Conservation (phyloP, 768 basidiomycete genomes). For the Coprinellus aureogranulatus region DNA sequence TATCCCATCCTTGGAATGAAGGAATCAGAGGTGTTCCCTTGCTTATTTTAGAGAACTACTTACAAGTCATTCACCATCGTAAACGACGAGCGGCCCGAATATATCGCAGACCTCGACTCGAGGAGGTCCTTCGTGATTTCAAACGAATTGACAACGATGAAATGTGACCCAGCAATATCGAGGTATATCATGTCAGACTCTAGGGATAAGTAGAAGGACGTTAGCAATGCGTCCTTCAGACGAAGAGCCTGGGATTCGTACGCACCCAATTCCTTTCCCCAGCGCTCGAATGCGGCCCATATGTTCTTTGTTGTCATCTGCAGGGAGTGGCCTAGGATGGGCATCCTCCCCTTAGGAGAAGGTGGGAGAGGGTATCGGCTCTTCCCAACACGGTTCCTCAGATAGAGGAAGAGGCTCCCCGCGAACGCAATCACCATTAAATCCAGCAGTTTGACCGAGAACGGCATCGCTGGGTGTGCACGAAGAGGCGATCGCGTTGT, state of each 20-base stretch:
- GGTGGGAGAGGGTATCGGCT: background rate
- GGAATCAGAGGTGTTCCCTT: background rate
- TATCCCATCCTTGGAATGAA: background rate
- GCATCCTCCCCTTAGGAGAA: background rate
- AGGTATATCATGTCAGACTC: slow-evolving; percentile 47
- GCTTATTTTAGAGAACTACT: too few species aligned
- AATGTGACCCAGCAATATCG: slow-evolving; percentile 44
- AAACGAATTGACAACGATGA: slow-evolving; percentile 38
- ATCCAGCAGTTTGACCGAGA: background rate
- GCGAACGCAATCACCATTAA: background rate
- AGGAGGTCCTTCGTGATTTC: slow-evolving; percentile 49
- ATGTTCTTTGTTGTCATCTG: background rate
- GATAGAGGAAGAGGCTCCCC: background rate
- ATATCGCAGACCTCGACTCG: slow-evolving; percentile 53
- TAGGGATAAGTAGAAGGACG: background rate
- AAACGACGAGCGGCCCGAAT: slow-evolving; percentile 39
- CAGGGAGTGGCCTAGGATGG: background rate
- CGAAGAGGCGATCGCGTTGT: too few species aligned
- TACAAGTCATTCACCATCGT: slow-evolving; percentile 3
- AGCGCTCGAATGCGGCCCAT: background rate
- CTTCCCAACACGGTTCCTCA: background rate
- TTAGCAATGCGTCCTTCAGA: background rate
- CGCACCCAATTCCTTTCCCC: background rate
- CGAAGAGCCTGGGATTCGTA: background rate
- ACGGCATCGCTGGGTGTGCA: background rate